Percentiles rank a stretch among this genome's conserved stretches.
phyloP scores from a whole-genome alignment of 129 eudicot species.

The Lactuca saligna region DNA sequence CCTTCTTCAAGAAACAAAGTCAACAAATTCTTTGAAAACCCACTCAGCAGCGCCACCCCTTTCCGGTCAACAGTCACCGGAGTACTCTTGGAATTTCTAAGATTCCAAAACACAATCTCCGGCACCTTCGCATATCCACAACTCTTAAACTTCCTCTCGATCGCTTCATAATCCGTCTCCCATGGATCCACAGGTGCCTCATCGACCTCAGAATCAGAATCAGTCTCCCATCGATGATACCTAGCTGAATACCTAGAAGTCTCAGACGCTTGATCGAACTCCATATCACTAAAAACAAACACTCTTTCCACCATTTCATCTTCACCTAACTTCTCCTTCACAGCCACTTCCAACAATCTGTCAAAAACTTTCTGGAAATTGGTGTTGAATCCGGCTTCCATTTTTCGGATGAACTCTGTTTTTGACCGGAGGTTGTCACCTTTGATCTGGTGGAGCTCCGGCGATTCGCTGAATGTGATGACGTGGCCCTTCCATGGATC shows the following conservation, averaged over 20 bases:
- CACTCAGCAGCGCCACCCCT: slow-evolving; percentile 54
- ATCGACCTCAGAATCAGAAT: slow-evolving; percentile 27
- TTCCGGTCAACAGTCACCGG: slow-evolving; percentile 42
- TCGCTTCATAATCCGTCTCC: slow-evolving; percentile 65
- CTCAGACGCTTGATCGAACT: slow-evolving; percentile 43
- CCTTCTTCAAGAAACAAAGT: slow-evolving; percentile 50
- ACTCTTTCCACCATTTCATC: slow-evolving; percentile 59
- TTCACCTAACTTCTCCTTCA: slow-evolving; percentile 34
- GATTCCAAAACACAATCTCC: slow-evolving; percentile 75
- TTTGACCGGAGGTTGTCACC: slow-evolving; percentile 40
- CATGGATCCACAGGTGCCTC: slow-evolving; percentile 37
- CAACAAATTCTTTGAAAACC: slow-evolving; percentile 59
- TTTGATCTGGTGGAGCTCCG: slow-evolving; percentile 34
- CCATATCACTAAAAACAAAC: slow-evolving; percentile 71
- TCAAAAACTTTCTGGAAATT: slow-evolving; percentile 54
- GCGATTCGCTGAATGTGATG: slow-evolving; percentile 37
- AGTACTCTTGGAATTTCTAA: slow-evolving; percentile 41
- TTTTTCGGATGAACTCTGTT: slow-evolving; percentile 27
- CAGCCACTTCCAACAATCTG: slow-evolving; percentile 44
- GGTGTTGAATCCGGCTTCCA: slow-evolving; percentile 39
- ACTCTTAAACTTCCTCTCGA: slow-evolving; percentile 40
- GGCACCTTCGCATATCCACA: slow-evolving; percentile 47
- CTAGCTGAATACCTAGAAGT: too few relatives aligned
- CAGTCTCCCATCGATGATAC: too few relatives aligned
- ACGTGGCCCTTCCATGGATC: slow-evolving; percentile 62